These are phyloP conservation scores for Brassica juncea DNA, from an alignment of 345 rosid species.

Conservation along the genomic window DNA sequence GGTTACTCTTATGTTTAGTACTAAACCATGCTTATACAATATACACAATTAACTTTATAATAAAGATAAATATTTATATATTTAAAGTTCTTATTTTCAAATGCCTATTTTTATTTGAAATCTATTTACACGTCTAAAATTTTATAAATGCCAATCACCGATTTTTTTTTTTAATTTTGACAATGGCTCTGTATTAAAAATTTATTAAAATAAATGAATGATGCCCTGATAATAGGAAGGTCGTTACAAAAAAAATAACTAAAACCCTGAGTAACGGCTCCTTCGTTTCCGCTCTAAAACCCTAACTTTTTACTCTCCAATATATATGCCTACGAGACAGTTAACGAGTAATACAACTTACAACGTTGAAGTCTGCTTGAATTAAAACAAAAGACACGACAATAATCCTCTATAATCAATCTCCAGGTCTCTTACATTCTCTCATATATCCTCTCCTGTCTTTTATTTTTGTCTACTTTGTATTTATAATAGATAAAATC, in stretches of 20 bases:
- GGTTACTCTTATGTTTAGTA: slow-evolving; percentile 29
- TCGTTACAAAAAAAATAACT: slow-evolving; percentile 25
- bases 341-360: slow-evolving; percentile 17
- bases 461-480: slow-evolving; percentile 2
- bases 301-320: slow-evolving; percentile 17
- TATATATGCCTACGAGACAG: slow-evolving; percentile 31
- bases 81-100: neutral
- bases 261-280: slow-evolving; percentile 33
- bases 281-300: slow-evolving; percentile 29
- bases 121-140: neutral
- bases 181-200: neutral
- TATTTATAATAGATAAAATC: neutral
- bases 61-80: neutral
- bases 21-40: slow-evolving; percentile 6
- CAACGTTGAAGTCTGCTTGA: slow-evolving; percentile 29
- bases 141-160: neutral
- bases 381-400: slow-evolving; percentile 30
- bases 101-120: neutral
- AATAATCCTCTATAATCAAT: slow-evolving; percentile 19
- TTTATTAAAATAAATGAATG: neutral
- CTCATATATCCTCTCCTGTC: slow-evolving; percentile 31
- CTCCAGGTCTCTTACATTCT: slow-evolving; percentile 30
- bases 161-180: neutral
- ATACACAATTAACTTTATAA: neutral
- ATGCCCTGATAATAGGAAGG: slow-evolving; percentile 28